Evolutionary conservation across 75 land plant genomes (phyloP), one percentile per base, ranked within the genome.

Genomic region (Selaginella tamariscina): DNA sequence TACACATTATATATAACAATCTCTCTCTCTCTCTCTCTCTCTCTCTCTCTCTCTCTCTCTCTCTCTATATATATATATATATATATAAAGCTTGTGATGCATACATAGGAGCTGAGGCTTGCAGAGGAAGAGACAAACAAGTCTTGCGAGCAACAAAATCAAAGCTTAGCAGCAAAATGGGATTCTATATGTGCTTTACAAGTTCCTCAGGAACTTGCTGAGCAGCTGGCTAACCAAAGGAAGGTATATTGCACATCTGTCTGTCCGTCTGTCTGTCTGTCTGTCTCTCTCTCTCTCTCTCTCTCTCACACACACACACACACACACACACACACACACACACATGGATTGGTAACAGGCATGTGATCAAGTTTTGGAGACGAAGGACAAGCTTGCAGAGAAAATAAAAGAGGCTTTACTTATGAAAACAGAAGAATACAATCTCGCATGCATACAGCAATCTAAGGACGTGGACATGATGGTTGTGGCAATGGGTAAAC

Each of bases 161-260:
- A 39, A 39, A 15, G 5, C 5, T 39, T 75, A 32, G 32, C 56
- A 55, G 31, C 33, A 55, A 75, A 54, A 54, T 75, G 77, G 77
- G 30, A 64, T 28, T 27, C n/a, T 11, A 30, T 70, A 13, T 26
- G 31, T 2, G 64, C 72, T 15, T 56, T 71, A 18, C 22, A 63
- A 54, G 77, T 64, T 60, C 77, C 77, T 11, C 77, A 75, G 31
- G 68, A 75, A 20, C 31, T 75, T 5, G 73, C 77, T 13, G 63
- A 56, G 32, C 67, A 75, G 54, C 39, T 75, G 24, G 55, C 66
- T 1, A 32, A 44, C 8, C 77, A 75, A 24, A 29, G 56, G 23
- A 32, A 75, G 59, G 77, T 73, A 33, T 54, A 1, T n/a, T n/a
- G n/a, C n/a, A n/a, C n/a, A n/a, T n/a, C n/a, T n/a, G n/a, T n/a